Evolutionary conservation across 2,329 filamentous ascomycete genomes (phyloP).

Genomic region (Grosmannia serpens): DNA sequence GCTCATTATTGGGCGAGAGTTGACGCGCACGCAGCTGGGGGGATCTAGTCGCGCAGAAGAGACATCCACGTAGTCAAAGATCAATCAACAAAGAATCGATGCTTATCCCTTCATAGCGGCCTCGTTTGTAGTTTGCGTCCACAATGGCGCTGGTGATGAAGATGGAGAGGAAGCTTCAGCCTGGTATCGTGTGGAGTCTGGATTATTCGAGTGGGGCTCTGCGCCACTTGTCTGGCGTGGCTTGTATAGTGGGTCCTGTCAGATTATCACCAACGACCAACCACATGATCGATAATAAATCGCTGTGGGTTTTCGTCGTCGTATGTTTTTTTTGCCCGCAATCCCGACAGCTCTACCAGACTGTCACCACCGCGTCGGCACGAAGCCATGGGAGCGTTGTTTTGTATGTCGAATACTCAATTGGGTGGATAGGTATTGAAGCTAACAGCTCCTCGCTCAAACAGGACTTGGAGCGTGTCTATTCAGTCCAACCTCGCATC

Average conservation of each 20-base stretch:
- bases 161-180: neutral
- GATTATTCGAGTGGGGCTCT: neutral
- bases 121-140: neutral
- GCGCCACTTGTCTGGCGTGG: neutral
- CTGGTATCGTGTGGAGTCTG: neutral
- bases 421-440: neutral
- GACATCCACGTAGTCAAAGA: neutral
- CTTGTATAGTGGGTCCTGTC: neutral
- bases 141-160: neutral
- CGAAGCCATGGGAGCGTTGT: neutral
- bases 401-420: neutral
- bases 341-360: neutral
- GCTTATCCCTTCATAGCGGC: neutral
- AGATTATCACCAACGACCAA: neutral
- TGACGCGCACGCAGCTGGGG: neutral
- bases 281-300: neutral
- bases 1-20: conserved; percentile 49
- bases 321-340: conserved; percentile 1
- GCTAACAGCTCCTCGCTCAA: neutral
- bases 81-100: neutral
- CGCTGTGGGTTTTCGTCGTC: neutral
- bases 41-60: neutral
- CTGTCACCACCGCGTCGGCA: neutral
- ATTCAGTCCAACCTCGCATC: neutral
- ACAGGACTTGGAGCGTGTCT: neutral